Evolutionary conservation across 148 eudicot genomes (phyloP).

Genomic region (Fagopyrum esculentum): DNA sequence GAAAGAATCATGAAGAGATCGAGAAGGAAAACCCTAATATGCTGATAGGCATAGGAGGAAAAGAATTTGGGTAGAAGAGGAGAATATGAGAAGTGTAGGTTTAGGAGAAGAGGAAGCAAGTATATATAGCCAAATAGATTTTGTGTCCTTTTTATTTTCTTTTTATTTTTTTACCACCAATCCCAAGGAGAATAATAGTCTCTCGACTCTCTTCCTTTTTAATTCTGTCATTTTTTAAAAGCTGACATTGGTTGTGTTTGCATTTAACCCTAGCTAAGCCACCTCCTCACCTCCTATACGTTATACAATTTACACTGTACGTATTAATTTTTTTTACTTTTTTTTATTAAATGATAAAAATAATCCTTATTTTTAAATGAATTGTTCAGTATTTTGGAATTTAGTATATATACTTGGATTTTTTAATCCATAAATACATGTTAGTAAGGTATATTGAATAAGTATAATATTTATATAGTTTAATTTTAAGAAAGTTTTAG

Average conservation of each 20-base stretch:
- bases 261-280: slow-evolving; percentile 10
- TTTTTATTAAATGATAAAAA: too few relatives aligned
- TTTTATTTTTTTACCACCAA: slow-evolving; percentile 39
- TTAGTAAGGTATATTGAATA: too few relatives aligned
- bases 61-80: not conserved
- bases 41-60: not conserved
- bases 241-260: slow-evolving; percentile 21
- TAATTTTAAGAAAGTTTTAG: too few relatives aligned
- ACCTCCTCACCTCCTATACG: not conserved
- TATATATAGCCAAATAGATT: slow-evolving; percentile 42
- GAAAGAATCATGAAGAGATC: not conserved
- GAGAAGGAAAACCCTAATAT: not conserved
- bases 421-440: too few relatives aligned
- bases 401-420: too few relatives aligned
- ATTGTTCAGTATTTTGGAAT: too few relatives aligned
- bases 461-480: too few relatives aligned
- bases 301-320: not conserved
- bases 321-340: not conserved
- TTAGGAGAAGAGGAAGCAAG: slow-evolving; percentile 1
- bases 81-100: slow-evolving; percentile 5
- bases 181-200: slow-evolving; percentile 81
- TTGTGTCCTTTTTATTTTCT: not conserved
- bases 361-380: too few relatives aligned
- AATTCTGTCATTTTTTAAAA: slow-evolving; percentile 13
- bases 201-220: not conserved